Percentiles rank a stretch among this genome's conserved stretches.
Conservation (phyloP, 495 filamentous ascomycete species). For the Hyaloscypha bicolor region DNA sequence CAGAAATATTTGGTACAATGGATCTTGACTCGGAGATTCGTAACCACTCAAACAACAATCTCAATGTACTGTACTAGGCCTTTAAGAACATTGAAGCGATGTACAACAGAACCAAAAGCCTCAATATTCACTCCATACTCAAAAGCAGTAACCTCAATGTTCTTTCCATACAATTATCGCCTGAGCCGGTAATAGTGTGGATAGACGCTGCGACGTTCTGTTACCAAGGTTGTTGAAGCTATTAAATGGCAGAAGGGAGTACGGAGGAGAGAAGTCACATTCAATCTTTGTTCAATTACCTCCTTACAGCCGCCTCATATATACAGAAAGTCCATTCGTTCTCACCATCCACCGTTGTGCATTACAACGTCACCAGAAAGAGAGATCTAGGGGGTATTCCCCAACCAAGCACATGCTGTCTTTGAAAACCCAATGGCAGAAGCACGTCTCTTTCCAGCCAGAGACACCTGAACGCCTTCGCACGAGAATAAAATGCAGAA, state of each 20-base stretch:
- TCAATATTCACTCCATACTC: no score
- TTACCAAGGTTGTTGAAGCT: no score
- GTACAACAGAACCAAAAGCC: no score
- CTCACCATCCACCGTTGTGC: slow-evolving; percentile 5
- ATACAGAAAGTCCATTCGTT: slow-evolving; percentile 28
- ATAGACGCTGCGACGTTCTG: no score
- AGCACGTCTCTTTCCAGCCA: background rate
- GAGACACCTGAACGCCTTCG: slow-evolving; percentile 29
- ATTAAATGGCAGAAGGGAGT: background rate
- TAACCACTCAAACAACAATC: no score
- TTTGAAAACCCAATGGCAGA: background rate
- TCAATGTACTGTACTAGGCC: no score
- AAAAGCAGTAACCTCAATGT: no score
- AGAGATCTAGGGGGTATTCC: slow-evolving; percentile 21
- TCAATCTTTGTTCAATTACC: slow-evolving; percentile 27
- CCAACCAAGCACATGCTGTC: slow-evolving; percentile 6
- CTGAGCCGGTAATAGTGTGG: no score
- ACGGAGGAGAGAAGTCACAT: background rate
- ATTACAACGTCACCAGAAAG: slow-evolving; percentile 16
- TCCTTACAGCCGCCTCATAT: slow-evolving; percentile 21
- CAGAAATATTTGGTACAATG: no score
- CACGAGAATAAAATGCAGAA: slow-evolving; percentile 28
- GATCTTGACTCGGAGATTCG: no score
- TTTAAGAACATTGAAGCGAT: no score
- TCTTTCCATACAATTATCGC: no score